Percentiles rank a stretch among this genome's conserved stretches.
Conservation (phyloP, 164 flowering plant species). For the Chimonanthus salicifolius region DNA sequence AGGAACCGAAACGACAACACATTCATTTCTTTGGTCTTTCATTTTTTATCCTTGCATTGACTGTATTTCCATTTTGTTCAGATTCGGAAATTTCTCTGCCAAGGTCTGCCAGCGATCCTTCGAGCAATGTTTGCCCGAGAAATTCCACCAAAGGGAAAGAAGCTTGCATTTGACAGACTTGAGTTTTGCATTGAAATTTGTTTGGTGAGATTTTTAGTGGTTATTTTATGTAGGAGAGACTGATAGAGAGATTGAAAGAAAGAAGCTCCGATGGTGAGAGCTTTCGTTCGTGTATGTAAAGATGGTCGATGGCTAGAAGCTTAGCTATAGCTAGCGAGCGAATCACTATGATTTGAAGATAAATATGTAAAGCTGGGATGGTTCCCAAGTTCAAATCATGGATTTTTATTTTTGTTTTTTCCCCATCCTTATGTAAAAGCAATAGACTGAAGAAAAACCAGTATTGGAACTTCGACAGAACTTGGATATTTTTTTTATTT, state of each 20-base stretch:
- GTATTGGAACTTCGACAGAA: too few species aligned
- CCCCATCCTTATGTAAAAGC: too few species aligned
- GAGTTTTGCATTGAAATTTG: background rate
- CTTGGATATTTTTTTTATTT: too few species aligned
- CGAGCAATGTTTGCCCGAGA: background rate
- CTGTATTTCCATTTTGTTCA: background rate
- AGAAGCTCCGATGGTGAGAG: background rate
- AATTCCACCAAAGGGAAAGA: slow-evolving; percentile 16
- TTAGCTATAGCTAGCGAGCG: background rate
- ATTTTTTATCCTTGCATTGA: background rate
- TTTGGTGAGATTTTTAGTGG: background rate
- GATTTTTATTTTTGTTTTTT: too few species aligned
- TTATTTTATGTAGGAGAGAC: background rate
- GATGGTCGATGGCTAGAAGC: too few species aligned
- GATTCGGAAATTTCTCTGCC: slow-evolving; percentile 12
- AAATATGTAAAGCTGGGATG: background rate
- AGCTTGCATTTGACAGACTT: slow-evolving; percentile 2
- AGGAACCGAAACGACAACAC: background rate
- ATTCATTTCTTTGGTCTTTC: background rate
- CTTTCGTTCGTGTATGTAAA: too few species aligned
- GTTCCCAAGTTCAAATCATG: background rate
- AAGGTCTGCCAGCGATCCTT: slow-evolving; percentile 1
- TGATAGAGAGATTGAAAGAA: background rate
- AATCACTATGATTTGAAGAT: background rate
- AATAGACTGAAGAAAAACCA: too few species aligned